Conservation (phyloP, 306 rosid genomes). For the Leucaena leucocephala region DNA sequence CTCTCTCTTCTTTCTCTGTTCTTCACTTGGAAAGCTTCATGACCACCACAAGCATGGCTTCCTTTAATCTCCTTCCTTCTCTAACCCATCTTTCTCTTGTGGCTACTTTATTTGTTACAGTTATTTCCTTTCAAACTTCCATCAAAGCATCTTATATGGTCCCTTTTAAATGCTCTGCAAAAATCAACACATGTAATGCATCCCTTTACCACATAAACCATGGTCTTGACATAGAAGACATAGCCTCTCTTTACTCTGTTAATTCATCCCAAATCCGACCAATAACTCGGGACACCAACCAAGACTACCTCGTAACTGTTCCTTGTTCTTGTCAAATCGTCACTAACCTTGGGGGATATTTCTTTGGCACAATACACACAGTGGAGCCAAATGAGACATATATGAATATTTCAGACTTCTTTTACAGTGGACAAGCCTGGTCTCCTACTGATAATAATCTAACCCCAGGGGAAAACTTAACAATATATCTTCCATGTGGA, state of each 20-base stretch:
- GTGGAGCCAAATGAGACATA: conserved; percentile 47
- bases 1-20: conserved; percentile 36
- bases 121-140: neutral
- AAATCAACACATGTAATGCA: conserved; percentile 57
- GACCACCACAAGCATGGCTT: conserved; percentile 57
- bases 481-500: conserved; percentile 68
- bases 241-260: conserved; percentile 63
- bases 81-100: conserved; percentile 38
- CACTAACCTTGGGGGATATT: conserved; percentile 49
- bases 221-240: conserved; percentile 26
- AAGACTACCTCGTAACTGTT: conserved; percentile 62
- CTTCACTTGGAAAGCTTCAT: conserved; percentile 38
- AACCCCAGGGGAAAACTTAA: neutral
- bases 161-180: conserved; percentile 56
- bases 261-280: conserved; percentile 49
- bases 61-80: conserved; percentile 37
- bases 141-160: conserved; percentile 17
- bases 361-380: conserved; percentile 54
- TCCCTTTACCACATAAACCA: conserved; percentile 56
- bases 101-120: conserved; percentile 25
- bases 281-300: conserved; percentile 23
- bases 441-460: neutral
- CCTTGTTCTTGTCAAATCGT: conserved; percentile 69
- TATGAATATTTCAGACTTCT: conserved; percentile 34
- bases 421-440: conserved; percentile 72